Evolutionary conservation across 2,329 filamentous ascomycete genomes (phyloP).

Genomic region (Trichoderma cornu-damae): DNA sequence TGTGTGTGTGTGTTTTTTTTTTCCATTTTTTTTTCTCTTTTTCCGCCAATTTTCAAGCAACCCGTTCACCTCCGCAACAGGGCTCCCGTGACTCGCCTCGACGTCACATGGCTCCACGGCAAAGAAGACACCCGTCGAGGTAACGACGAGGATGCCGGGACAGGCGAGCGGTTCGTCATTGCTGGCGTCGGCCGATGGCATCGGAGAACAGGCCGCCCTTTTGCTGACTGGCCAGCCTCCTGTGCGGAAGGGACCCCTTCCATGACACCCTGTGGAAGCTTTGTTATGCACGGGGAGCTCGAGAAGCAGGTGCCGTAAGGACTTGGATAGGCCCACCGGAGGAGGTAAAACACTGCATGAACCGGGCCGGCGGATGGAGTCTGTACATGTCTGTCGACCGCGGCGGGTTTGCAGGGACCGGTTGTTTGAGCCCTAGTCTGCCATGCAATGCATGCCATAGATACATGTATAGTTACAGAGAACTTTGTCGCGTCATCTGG

Average conservation of each 20-base stretch:
- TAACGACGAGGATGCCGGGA: not conserved
- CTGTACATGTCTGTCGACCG: not conserved
- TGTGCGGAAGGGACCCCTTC: too few relatives aligned
- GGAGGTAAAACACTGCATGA: slow-evolving; percentile 18
- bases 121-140: not conserved
- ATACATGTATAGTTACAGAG: slow-evolving; percentile 17
- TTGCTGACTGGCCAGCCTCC: not conserved
- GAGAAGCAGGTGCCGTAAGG: too few relatives aligned
- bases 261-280: not conserved
- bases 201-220: not conserved
- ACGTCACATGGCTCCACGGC: not conserved
- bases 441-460: slow-evolving; percentile 26
- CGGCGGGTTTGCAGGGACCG: slow-evolving; percentile 18
- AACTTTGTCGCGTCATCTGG: slow-evolving; percentile 15
- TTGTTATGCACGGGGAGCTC: not conserved
- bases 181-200: slow-evolving; percentile 11
- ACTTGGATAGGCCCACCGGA: slow-evolving; percentile 16
- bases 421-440: slow-evolving; percentile 20
- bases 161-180: not conserved
- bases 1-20: too few relatives aligned
- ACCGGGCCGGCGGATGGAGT: slow-evolving; percentile 17
- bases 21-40: too few relatives aligned
- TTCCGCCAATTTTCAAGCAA: not conserved
- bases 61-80: not conserved
- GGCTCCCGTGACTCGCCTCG: not conserved